Evolutionary conservation across 805 yeast species (phyloP), one percentile per base, ranked within the genome.

Genomic region (Ogataea degrootiae): DNA sequence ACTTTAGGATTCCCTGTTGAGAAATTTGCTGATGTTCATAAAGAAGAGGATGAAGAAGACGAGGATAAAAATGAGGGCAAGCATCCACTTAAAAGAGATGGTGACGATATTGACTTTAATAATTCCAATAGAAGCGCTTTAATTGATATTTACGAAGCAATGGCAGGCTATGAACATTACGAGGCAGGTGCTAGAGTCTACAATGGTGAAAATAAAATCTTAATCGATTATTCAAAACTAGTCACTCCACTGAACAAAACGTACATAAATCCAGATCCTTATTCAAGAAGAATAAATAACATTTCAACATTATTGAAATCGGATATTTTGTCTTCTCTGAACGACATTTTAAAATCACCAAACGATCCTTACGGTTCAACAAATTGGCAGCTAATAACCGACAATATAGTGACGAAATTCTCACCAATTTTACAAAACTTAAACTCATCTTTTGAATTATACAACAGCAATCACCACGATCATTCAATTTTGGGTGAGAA

Each of bases 371-470:
- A 60, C 37, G 36, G 56, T 6, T 71, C 76, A 12, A 79, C 76
- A 0, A 62, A 82, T 56, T 82, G 88, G 87, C 81, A 75, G 54
- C 49, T 62, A n/a, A 64, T 74, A 3, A 73, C 82, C 0, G 71
- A 70, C 42, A 70, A 65, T 34, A 73, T 81, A n/a, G 72, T 69
- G 6, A 63, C 63, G 29, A 80, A 80, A 56, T 82, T 82, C 59
- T 66, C 79, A 1, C 84, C 85, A 11, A 61, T 73, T 36, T 55
- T 82, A 22, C 52, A 65, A 37, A 56, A 61, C 6, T 49, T 81
- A 45, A 75, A 79, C 46, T 57, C 63, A 14, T 67, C 77, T 0
- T 62, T 74, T 22, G 38, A 46, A 6, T 29, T 49, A 2, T 63
- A 49, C 37, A 42, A 41, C 9, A 31, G 44, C 4, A 14, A 14